Evolutionary conservation across 202 grass and related monocot species (phyloP), one percentile per base, ranked within the genome.

Genomic region (Musa balbisiana): DNA sequence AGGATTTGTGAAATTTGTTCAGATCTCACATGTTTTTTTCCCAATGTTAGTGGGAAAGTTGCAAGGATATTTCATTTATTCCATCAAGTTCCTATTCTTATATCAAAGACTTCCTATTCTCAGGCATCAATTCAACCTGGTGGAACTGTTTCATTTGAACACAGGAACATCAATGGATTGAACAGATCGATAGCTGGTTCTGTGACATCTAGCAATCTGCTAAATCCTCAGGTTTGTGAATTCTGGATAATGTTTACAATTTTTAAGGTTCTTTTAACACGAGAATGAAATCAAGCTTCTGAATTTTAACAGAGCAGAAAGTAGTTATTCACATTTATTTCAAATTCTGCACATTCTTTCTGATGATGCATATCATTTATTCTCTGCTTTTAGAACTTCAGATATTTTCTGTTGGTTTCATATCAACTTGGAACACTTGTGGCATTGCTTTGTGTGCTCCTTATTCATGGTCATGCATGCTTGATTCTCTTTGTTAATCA

Each of bases 111-210:
- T 62, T 8, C 20, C 3, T 20, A 62, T 62, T 83, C 81, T 67
- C 78, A 96, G 93, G 90, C 87, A 74, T 93, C 88, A 52, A 92
- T 99, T 84, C 95, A 92, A 89, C 95, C 95, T 72, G 95, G 95
- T 79, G 95, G 95, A 84, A 92, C 91, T 74, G 89, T 99, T 63
- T 94, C 89, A 58, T 92, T 99, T 88, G 88, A 92, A 83, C 91
- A 94, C 80, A 75, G 89, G 51, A 99, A 99, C 70, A 94, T 99
- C 76, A 90, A 90, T 65, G 95, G 95, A 64, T 85, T 99, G 58
- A 99, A 99, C 65, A 89, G 95, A 80, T 99, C 95, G 21, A 87
- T 94, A 64, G 83, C 82, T 85, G 91, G 95, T 77, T 94, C 95
- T 80, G 85, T 99, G 73, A 90, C 95, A 59, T 99, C 95, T 26